Evolutionary conservation across 306 rosid genomes (phyloP).

Genomic region (Quercus suber): DNA sequence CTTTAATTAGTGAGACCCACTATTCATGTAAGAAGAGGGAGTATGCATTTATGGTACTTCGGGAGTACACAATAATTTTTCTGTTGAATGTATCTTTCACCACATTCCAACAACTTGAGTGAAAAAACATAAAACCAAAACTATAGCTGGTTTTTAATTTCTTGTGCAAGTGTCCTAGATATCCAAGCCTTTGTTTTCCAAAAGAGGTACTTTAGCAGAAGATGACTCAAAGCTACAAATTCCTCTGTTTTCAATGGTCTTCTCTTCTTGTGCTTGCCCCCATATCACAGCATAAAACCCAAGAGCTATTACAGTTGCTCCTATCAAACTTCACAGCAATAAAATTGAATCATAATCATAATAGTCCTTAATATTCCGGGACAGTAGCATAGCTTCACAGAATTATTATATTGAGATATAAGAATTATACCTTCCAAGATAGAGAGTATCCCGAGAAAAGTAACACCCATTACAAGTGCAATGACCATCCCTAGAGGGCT

Average conservation of each 20-base stretch:
- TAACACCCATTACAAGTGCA: conserved; percentile 46
- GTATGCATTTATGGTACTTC: no score
- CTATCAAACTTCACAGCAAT: conserved; percentile 34
- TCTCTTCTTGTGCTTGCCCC: conserved; percentile 40
- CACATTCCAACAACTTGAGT: no score
- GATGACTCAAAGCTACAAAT: not conserved
- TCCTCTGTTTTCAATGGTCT: conserved; percentile 4
- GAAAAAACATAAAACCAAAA: no score
- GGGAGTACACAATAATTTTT: no score
- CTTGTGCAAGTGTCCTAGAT: not conserved
- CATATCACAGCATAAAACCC: conserved; percentile 57
- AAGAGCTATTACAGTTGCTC: conserved; percentile 28
- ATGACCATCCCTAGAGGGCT: conserved; percentile 41
- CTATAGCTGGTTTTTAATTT: not conserved
- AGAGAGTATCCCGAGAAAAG: conserved; percentile 46
- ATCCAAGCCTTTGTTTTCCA: conserved; percentile 10
- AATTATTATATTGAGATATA: not conserved
- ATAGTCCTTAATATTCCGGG: not conserved
- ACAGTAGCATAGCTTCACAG: not conserved
- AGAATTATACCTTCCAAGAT: conserved; percentile 41
- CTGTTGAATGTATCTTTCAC: no score
- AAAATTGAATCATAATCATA: not conserved
- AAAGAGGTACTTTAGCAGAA: conserved; percentile 26
- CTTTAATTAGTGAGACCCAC: no score
- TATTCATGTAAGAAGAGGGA: no score